phyloP scores from a whole-genome alignment of 1,284 basidiomycete species.

The Rhodotorula sp. region DNA sequence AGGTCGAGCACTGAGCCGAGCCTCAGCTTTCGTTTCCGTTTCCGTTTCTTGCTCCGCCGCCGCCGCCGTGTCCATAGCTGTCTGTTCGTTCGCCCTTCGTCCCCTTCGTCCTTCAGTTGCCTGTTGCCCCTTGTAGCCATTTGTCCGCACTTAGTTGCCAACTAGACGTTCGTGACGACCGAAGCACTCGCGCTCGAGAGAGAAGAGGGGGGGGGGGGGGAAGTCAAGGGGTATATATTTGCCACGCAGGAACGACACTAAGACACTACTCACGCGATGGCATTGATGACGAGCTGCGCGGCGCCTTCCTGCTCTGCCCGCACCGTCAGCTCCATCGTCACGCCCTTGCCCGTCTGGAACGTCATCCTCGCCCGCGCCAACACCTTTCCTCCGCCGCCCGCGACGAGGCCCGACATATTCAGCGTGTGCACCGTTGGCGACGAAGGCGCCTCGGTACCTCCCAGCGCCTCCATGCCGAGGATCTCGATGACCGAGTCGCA shows the following conservation, averaged over 20 bases:
- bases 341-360: slow-evolving; percentile 80
- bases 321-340: slow-evolving; percentile 92
- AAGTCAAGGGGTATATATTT: neutral
- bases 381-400: slow-evolving; percentile 87
- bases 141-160: too few species aligned
- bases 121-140: neutral
- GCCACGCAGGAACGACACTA: neutral
- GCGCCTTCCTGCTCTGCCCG: slow-evolving; percentile 85
- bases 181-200: neutral
- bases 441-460: slow-evolving; percentile 76
- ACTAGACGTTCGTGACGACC: too few species aligned
- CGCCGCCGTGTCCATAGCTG: too few species aligned
- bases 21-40: neutral
- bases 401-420: slow-evolving; percentile 83
- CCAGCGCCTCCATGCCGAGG: slow-evolving; percentile 93
- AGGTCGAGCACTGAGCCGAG: slow-evolving; percentile 4
- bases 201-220: too few species aligned
- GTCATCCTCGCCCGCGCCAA: slow-evolving; percentile 95
- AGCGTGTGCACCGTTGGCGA: slow-evolving; percentile 90
- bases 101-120: neutral
- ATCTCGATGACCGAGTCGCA: slow-evolving; percentile 91
- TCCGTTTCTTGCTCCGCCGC: too few species aligned
- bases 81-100: neutral
- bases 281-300: slow-evolving; percentile 81
- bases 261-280: slow-evolving; percentile 57